Percentiles rank a stretch among this genome's conserved stretches.
phyloP scores from a whole-genome alignment of 1,284 basidiomycete species.

The Leccinum insigne region DNA sequence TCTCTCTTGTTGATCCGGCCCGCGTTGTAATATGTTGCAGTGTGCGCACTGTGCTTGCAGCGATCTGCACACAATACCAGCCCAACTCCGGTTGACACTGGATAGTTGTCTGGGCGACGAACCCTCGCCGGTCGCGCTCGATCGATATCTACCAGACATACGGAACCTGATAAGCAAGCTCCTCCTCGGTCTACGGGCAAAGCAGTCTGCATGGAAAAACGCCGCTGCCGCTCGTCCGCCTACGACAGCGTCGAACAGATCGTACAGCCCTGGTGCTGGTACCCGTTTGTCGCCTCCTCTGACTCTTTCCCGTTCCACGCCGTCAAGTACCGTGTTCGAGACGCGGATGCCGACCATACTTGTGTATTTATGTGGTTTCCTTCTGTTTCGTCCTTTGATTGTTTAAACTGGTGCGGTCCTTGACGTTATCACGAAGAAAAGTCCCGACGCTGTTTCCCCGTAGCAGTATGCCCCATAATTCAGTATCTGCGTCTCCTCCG shows the following conservation, averaged over 20 bases:
- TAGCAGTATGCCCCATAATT: not conserved
- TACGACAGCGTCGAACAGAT: conserved; percentile 4
- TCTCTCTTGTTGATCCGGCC: not conserved
- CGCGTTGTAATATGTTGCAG: not conserved
- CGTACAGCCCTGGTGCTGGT: not conserved
- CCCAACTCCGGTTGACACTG: conserved; percentile 79
- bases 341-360: not conserved
- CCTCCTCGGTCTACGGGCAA: conserved; percentile 80
- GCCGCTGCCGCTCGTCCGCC: conserved; percentile 13
- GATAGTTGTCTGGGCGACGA: conserved; percentile 88
- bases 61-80: conserved; percentile 81
- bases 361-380: not conserved
- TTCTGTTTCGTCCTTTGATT: not conserved
- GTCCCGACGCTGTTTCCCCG: not conserved
- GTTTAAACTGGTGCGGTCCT: not conserved
- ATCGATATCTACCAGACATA: conserved; percentile 78
- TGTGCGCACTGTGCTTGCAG: conserved; percentile 30
- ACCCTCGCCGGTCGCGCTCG: conserved; percentile 72
- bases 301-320: conserved; percentile 2
- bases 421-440: not conserved
- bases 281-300: not conserved
- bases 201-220: conserved; percentile 70
- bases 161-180: conserved; percentile 80
- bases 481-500: not conserved
- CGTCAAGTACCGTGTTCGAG: not conserved